Conservation (phyloP, 805 yeast genomes). For the Ogataea paradorogensis region DNA sequence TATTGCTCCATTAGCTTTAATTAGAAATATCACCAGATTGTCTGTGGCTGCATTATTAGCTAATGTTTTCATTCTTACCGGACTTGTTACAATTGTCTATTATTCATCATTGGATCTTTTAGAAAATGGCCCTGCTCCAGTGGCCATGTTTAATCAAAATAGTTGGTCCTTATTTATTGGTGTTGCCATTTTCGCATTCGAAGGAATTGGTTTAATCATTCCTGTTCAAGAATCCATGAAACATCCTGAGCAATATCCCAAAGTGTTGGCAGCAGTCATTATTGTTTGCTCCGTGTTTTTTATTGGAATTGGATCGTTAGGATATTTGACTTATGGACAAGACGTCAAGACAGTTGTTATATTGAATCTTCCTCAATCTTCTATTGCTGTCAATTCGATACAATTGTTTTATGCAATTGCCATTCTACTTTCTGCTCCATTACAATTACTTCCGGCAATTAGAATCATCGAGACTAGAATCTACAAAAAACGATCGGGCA, state of each 20-base stretch:
- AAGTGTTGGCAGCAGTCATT: slow-evolving; percentile 59
- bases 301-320: slow-evolving; percentile 61
- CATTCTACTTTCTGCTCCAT: slow-evolving; percentile 73
- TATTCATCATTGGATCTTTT: slow-evolving; percentile 49
- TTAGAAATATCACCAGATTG: slow-evolving; percentile 72
- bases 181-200: slow-evolving; percentile 84
- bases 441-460: slow-evolving; percentile 77
- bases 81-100: slow-evolving; percentile 61
- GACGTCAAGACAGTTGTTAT: slow-evolving; percentile 65
- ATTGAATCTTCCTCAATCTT: slow-evolving; percentile 66
- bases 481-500: slow-evolving; percentile 59
- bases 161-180: slow-evolving; percentile 75
- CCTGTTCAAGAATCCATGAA: slow-evolving; percentile 83
- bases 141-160: slow-evolving; percentile 51
- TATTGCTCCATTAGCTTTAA: slow-evolving; percentile 65
- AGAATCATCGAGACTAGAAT: slow-evolving; percentile 65
- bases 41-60: slow-evolving; percentile 72
- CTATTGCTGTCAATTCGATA: slow-evolving; percentile 57
- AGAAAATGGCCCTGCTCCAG: slow-evolving; percentile 46
- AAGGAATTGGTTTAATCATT: slow-evolving; percentile 78
- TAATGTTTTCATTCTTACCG: slow-evolving; percentile 63
- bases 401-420: slow-evolving; percentile 75
- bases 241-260: slow-evolving; percentile 69
- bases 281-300: slow-evolving; percentile 60
- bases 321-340: slow-evolving; percentile 68